Conservation (phyloP, 108 stramenopile species). For the Discostella pseudostelligera region DNA sequence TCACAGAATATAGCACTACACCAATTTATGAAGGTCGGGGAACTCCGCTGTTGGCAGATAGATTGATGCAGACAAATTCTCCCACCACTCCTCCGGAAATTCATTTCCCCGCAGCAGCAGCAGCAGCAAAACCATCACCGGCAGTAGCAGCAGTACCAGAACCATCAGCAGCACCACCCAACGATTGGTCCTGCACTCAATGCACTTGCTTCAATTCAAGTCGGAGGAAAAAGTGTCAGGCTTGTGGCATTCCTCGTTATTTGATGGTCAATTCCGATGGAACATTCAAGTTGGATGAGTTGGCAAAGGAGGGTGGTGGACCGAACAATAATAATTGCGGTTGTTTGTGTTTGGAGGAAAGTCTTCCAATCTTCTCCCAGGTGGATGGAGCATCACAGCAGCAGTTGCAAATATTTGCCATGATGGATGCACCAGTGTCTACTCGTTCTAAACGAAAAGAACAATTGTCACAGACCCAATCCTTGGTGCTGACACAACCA, state of each 20-base stretch:
- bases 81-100: too few species aligned
- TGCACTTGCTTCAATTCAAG: conserved; percentile 35
- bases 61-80: neutral
- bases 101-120: neutral
- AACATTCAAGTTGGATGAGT: conserved; percentile 11
- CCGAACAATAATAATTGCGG: neutral
- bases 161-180: conserved; percentile 8
- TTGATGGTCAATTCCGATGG: conserved; percentile 16
- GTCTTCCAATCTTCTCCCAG: conserved; percentile 1
- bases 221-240: conserved; percentile 35
- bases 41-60: too few species aligned
- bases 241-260: conserved; percentile 25
- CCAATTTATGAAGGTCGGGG: too few species aligned
- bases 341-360: too few species aligned
- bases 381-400: neutral
- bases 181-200: conserved; percentile 29
- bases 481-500: neutral
- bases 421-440: conserved; percentile 20
- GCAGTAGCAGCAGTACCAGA: neutral
- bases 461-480: conserved; percentile 8
- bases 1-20: too few species aligned
- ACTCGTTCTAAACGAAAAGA: conserved; percentile 30
- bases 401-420: conserved; percentile 1
- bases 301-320: conserved; percentile 1
- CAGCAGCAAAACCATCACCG: neutral